phyloP scores from a whole-genome alignment of 192 early-diverging fungal species.

The Pilaira anomala region DNA sequence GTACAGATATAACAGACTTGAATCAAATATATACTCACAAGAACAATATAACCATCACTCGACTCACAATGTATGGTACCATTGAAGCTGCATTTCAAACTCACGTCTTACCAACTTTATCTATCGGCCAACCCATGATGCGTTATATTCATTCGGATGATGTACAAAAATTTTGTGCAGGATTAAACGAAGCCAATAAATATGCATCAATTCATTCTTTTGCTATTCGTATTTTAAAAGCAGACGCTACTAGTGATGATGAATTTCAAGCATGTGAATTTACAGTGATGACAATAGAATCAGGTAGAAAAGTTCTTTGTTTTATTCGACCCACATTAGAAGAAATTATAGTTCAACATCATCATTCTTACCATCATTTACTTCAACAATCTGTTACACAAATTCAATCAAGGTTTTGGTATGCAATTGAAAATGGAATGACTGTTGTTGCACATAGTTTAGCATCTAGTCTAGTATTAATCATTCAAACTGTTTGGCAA shows the following conservation, averaged over 20 bases:
- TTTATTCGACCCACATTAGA: background rate
- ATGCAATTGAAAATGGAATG: slow-evolving; percentile 8
- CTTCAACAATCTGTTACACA: background rate
- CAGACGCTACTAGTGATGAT: background rate
- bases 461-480: background rate
- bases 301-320: slow-evolving; percentile 3
- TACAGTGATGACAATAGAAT: slow-evolving; percentile 5
- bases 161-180: slow-evolving; percentile 17
- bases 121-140: slow-evolving; percentile 28
- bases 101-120: background rate
- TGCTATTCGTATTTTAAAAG: background rate
- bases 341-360: background rate
- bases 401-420: slow-evolving; percentile 7
- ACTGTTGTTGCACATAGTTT: slow-evolving; percentile 2
- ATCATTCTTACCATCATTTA: background rate
- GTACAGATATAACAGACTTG: slow-evolving; percentile 15
- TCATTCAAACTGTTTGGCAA: slow-evolving; percentile 6
- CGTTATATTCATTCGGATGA: slow-evolving; percentile 30
- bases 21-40: background rate
- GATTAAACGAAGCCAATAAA: slow-evolving; percentile 18
- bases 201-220: background rate
- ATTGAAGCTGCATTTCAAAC: slow-evolving; percentile 24
- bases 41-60: slow-evolving; percentile 9
- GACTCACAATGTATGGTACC: slow-evolving; percentile 30
- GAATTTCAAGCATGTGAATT: slow-evolving; percentile 3